These are phyloP conservation scores for Wallacemonas sp. DNA, from an alignment of 208 protist species.

Conservation along the genomic window DNA sequence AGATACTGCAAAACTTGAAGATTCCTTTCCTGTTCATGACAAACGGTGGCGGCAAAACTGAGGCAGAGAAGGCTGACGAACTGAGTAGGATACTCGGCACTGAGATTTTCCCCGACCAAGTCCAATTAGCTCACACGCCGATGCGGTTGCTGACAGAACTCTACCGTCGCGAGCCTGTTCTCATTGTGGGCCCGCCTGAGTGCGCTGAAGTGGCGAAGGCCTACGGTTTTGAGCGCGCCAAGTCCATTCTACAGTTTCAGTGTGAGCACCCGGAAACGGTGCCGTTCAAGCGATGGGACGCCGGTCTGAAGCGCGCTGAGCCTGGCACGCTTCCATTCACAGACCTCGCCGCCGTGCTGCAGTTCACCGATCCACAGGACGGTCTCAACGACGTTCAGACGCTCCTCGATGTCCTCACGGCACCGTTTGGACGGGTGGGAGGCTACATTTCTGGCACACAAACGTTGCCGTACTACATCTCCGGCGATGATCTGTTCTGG, in stretches of 20 bases:
- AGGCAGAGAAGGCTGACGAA: constrained; percentile 74
- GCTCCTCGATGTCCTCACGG: constrained; percentile 73
- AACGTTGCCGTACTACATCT: constrained; percentile 66
- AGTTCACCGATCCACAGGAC: constrained; percentile 78
- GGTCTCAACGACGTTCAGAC: constrained; percentile 81
- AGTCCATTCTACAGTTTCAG: constrained; percentile 74
- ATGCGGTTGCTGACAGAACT: constrained; percentile 68
- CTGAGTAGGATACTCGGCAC: constrained; percentile 62
- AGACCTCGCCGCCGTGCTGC: constrained; percentile 61
- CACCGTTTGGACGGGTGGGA: constrained; percentile 53
- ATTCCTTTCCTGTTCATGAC: constrained; percentile 87
- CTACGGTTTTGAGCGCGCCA: constrained; percentile 76
- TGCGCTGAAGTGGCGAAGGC: constrained; percentile 50
- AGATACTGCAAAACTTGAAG: constrained; percentile 51
- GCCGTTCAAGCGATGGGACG: constrained; percentile 71
- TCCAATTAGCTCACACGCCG: constrained; percentile 75
- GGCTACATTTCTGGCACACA: constrained; percentile 57
- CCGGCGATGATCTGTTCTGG: constrained; percentile 80
- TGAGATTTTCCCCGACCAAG: constrained; percentile 50
- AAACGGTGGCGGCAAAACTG: constrained; percentile 66
- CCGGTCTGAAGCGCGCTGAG: constrained; percentile 17
- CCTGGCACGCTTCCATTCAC: constrained; percentile 41
- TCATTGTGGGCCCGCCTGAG: constrained; percentile 60
- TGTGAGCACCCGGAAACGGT: constrained; percentile 72
- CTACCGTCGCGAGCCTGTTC: constrained; percentile 49